Base-by-base conservation (phyloP, 1,284 basidiomycete species). In the Cerioporus squamosus region DNA sequence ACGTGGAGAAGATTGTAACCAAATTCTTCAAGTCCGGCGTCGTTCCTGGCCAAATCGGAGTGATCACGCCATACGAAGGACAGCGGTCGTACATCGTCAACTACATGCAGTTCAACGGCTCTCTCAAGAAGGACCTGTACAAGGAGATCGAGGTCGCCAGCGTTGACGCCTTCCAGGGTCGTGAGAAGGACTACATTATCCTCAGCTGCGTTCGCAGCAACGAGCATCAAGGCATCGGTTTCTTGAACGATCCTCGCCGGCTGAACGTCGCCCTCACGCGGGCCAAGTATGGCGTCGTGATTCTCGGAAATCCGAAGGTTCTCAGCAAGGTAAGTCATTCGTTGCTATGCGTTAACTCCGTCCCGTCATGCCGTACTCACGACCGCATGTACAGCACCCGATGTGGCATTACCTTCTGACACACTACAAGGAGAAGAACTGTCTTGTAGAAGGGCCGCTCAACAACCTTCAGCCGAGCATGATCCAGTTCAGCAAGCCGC, bases 131-230 rank as follows among this genome's bases (percentile, higher is more conserved):
- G 79, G 97, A 99, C 66, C 77, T 98, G 12, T 99, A 99, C 82
- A 98, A 98, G 80, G 96, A 98, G 69, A 95, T 99, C 46, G 97
- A 99, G 73, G 97, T 99, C 42, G 97, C 97, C 14, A 95, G 92
- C 69, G 97, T 99, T 51, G 97, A 99, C 74, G 97, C 97, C 2
- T 99, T 99, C 86, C 97, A 99, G 74, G 97, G 97, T 33, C 88
- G 97, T 71, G 97, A 99, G 79, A 99, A 99, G 83, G 97, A 99
- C 74, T 98, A 99, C 70, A 98, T 99, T 74, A 98, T 99, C 68
- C 84, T 99, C 52, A 95, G 92, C 72, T 99, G 97, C 73, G 97
- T 99, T n/a, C 82, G 97, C 70, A 97, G 95, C 77, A 99, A 99
- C 75, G 97, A 99, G 73, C 97, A 99, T 72, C 97, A 98, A 74